Evolutionary conservation across 176 grass and related monocot genomes (phyloP).

Genomic region (Eremochloa ophiuroides): DNA sequence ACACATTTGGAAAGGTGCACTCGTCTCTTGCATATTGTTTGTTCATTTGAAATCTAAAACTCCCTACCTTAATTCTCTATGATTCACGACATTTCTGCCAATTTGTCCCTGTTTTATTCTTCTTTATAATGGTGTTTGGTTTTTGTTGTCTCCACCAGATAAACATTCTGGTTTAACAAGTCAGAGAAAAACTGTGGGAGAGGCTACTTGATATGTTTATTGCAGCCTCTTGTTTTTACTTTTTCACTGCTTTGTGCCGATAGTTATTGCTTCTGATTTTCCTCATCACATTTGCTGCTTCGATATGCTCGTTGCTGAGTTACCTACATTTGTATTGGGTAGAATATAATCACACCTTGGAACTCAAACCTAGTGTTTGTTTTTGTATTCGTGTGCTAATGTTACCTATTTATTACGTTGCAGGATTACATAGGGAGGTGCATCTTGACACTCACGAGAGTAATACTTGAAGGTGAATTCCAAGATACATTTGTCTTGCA

Average conservation of each 20-base stretch:
- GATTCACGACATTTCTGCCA: conserved; percentile 2
- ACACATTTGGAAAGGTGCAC: conserved; percentile 92
- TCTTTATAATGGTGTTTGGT: neutral
- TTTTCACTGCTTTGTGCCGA: neutral
- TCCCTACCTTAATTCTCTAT: neutral
- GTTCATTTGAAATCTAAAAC: neutral
- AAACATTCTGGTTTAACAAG: neutral
- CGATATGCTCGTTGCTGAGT: neutral
- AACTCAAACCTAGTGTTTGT: neutral
- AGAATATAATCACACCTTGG: neutral
- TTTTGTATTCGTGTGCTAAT: neutral
- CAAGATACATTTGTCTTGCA: conserved; percentile 71
- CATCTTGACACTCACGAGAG: conserved; percentile 91
- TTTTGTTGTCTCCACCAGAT: neutral
- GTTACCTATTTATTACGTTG: neutral
- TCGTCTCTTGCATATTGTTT: neutral
- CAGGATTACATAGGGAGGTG: conserved; percentile 95
- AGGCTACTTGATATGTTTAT: neutral
- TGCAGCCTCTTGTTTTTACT: neutral
- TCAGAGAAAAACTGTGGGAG: neutral
- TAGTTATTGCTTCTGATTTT: neutral
- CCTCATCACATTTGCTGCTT: neutral
- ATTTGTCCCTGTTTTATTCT: neutral
- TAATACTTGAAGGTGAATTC: conserved; percentile 80
- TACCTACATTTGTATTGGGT: neutral